Evolutionary conservation across 768 basidiomycete genomes (phyloP).

Genomic region (Antrodiella citrinella): DNA sequence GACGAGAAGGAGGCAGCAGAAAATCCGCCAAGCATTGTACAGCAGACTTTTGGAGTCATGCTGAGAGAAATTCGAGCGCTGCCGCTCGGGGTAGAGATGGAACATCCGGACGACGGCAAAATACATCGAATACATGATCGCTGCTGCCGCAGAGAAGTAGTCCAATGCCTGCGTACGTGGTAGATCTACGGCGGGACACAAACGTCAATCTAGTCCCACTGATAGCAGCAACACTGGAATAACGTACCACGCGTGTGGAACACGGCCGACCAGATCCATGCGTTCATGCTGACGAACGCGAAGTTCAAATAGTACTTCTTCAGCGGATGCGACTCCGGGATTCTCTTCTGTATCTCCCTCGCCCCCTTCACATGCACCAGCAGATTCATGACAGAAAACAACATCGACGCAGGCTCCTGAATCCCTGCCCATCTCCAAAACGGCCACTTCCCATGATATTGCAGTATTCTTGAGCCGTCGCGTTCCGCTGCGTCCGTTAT

Average conservation of each 20-base stretch:
- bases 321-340: slow-evolving; percentile 61
- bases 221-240: slow-evolving; percentile 1
- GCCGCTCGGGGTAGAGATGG: slow-evolving; percentile 51
- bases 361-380: slow-evolving; percentile 63
- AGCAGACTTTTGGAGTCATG: slow-evolving; percentile 17
- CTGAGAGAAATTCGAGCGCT: neutral
- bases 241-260: slow-evolving; percentile 87
- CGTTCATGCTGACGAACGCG: slow-evolving; percentile 70
- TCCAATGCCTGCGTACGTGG: slow-evolving; percentile 84
- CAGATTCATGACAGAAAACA: slow-evolving; percentile 84
- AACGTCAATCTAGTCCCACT: slow-evolving; percentile 4
- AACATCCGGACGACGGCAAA: slow-evolving; percentile 69
- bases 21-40: slow-evolving; percentile 34
- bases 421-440: slow-evolving; percentile 84
- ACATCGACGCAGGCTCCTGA: slow-evolving; percentile 90
- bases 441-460: slow-evolving; percentile 96
- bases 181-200: slow-evolving; percentile 43
- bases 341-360: slow-evolving; percentile 32
- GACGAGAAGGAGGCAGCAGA: slow-evolving; percentile 50
- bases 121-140: slow-evolving; percentile 78
- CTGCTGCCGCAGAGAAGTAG: slow-evolving; percentile 88
- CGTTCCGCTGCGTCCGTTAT: slow-evolving; percentile 52
- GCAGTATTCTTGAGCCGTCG: slow-evolving; percentile 42
- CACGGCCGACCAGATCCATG: slow-evolving; percentile 87
- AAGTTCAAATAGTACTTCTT: slow-evolving; percentile 56